Base-by-base conservation (phyloP, 352 stramenopile species). In the Globisporangium mamillatum region DNA sequence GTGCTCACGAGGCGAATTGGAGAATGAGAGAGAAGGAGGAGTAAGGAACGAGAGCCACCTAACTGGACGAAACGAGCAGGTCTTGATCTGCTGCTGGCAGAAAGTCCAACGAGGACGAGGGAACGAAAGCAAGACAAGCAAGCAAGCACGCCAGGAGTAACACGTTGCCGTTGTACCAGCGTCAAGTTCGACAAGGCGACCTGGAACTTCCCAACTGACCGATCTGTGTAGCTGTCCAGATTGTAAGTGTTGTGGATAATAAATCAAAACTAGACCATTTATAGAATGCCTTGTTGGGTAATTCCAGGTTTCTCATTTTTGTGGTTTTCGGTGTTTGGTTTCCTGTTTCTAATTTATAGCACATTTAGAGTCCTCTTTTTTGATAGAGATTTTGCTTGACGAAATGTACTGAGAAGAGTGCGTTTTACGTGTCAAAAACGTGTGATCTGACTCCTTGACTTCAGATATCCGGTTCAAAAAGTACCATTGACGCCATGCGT, bases 1-100 rank as follows among this genome's bases (percentile, higher is more conserved):
- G 8, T 27, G 20, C 56, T 62, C 12, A 62, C 56, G 32, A 50
- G 56, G 32, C 32, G 56, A 62, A 62, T 62, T 62, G 56, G 32
- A 46, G n/a, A 50, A 62, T 61, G 55, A 61, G 55, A 24, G 20
- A 32, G 44, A 12, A 52, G 10, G 48, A n/a, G 41, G 44, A 50
- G 44, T 4, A 8, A 52, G 44, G 8, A 46, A 3, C 0, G 27
- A 60, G 27, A 36, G 7, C 25, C 22, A 57, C 36, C 24, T 41
- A 57, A 59, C 24, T 41, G 27, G 54, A 22, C 27, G 27, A 44
- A 32, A 32, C 53, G 44, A 52, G 16, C 6, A 46, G 38, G 9
- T 41, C 6, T 36, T 20, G 52, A 8, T 10, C 3, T 29, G 4
- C 7, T 32, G 52, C 20, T 29, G 12, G 53, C 29, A 27, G 25